phyloP scores from a whole-genome alignment of 2,329 filamentous ascomycete genomes.

The Tetracladium maxilliforme region DNA sequence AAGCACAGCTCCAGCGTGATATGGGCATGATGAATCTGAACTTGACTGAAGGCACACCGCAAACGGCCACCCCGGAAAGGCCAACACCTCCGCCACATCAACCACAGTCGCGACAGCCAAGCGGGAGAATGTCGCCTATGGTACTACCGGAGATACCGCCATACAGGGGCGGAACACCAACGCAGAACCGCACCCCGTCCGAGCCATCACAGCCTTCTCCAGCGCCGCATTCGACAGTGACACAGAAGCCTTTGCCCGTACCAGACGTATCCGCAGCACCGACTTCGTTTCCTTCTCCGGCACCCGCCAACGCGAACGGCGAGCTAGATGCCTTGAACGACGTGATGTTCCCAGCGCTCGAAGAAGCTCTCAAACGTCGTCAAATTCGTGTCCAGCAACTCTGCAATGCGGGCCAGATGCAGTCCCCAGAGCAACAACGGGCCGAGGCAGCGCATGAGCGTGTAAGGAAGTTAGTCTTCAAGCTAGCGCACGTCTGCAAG shows the following conservation, averaged over 20 bases:
- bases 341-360: slow-evolving; percentile 84
- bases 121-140: slow-evolving; percentile 17
- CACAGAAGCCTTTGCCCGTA: slow-evolving; percentile 14
- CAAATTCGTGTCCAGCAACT: slow-evolving; percentile 40
- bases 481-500: slow-evolving; percentile 68
- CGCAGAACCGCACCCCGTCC: slow-evolving; percentile 10
- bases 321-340: slow-evolving; percentile 79
- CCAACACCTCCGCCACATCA: slow-evolving; percentile 8
- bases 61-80: slow-evolving; percentile 8
- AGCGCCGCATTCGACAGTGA: too few relatives aligned
- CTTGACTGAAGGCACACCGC: slow-evolving; percentile 7
- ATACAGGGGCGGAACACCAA: slow-evolving; percentile 10
- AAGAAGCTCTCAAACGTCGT: slow-evolving; percentile 77
- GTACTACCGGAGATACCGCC: slow-evolving; percentile 19
- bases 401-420: slow-evolving; percentile 19
- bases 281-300: slow-evolving; percentile 38
- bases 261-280: slow-evolving; percentile 20
- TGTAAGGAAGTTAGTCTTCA: slow-evolving; percentile 66
- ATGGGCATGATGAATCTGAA: slow-evolving; percentile 39
- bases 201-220: too few relatives aligned
- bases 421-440: slow-evolving; percentile 47
- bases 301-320: slow-evolving; percentile 41
- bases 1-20: slow-evolving; percentile 48
- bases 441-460: slow-evolving; percentile 65
- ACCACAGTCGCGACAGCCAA: slow-evolving; percentile 14